phyloP scores from a whole-genome alignment of 139 green algal species.

The Eudorina sp. region DNA sequence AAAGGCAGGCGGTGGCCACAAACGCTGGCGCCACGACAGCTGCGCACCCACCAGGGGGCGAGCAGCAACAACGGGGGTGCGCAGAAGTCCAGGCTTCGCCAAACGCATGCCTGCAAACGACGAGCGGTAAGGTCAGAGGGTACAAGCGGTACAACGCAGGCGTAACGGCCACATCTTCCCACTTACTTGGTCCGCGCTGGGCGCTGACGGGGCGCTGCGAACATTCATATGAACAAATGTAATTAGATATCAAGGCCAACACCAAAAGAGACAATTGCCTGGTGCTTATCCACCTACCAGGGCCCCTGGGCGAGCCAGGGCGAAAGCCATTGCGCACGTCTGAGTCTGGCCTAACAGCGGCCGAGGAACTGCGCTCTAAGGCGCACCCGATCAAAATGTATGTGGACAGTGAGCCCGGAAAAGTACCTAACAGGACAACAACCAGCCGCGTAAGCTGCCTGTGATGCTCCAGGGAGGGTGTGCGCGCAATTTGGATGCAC shows the following conservation, averaged over 20 bases:
- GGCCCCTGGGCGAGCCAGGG: slow-evolving; percentile 13
- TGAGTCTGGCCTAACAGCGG: slow-evolving; percentile 12
- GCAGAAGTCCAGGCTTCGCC: slow-evolving; percentile 39
- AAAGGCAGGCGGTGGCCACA: background rate
- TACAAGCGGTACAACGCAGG: background rate
- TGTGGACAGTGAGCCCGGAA: background rate
- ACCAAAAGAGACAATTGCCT: background rate
- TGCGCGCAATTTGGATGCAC: too few relatives aligned
- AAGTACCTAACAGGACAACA: too few relatives aligned
- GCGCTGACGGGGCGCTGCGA: slow-evolving; percentile 25
- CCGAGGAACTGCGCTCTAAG: slow-evolving; percentile 6
- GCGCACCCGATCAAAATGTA: background rate
- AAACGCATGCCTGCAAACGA: slow-evolving; percentile 18
- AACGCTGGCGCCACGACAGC: background rate
- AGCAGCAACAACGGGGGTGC: slow-evolving; percentile 22
- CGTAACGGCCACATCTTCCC: slow-evolving; percentile 23
- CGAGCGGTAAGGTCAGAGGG: background rate
- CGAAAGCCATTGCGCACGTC: slow-evolving; percentile 24
- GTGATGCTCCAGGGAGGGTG: too few relatives aligned
- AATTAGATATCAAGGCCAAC: background rate
- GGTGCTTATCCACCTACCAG: slow-evolving; percentile 15
- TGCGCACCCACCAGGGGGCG: slow-evolving; percentile 5
- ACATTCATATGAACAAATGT: background rate
- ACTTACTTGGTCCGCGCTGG: slow-evolving; percentile 28
- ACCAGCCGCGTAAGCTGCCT: too few relatives aligned